phyloP scores from a whole-genome alignment of 2,329 filamentous ascomycete genomes.

The Venturia oleaginea region DNA sequence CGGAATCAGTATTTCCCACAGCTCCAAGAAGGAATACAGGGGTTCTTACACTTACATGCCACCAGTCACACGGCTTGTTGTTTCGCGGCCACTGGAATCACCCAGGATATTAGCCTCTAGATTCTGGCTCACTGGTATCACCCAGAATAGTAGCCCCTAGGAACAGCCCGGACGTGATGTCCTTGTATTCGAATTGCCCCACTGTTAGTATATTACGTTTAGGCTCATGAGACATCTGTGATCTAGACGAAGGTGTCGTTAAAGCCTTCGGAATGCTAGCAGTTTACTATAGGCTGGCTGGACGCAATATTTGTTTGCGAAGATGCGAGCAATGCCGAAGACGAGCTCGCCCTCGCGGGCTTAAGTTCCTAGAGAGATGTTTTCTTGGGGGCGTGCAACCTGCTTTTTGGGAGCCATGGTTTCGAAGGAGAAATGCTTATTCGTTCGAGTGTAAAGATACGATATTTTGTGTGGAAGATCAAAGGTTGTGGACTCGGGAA shows the following conservation, averaged over 20 bases:
- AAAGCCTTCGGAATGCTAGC: conserved; percentile 9
- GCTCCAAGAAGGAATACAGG: conserved; percentile 30
- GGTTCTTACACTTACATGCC: conserved; percentile 84
- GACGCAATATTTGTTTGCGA: conserved; percentile 55
- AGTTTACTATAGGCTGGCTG: not conserved
- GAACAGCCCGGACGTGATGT: conserved; percentile 59
- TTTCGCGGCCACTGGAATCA: conserved; percentile 68
- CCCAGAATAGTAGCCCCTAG: conserved; percentile 39
- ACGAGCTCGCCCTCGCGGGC: conserved; percentile 84
- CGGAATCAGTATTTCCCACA: not conserved
- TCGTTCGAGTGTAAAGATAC: too few species aligned
- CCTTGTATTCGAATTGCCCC: conserved; percentile 48
- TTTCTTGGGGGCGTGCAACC: too few species aligned
- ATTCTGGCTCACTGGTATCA: too few species aligned
- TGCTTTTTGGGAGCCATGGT: too few species aligned
- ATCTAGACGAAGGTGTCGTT: conserved; percentile 72
- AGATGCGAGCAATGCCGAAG: conserved; percentile 96
- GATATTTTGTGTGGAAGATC: too few species aligned
- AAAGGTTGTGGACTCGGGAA: not conserved
- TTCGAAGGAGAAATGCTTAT: too few species aligned
- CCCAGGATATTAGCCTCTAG: too few species aligned
- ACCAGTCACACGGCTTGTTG: conserved; percentile 98
- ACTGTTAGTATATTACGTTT: not conserved
- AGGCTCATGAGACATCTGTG: conserved; percentile 73
- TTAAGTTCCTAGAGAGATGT: conserved; percentile 95